Base-by-base conservation (phyloP, 805 yeast genomes). In the Pichia rugopelliculosa region DNA sequence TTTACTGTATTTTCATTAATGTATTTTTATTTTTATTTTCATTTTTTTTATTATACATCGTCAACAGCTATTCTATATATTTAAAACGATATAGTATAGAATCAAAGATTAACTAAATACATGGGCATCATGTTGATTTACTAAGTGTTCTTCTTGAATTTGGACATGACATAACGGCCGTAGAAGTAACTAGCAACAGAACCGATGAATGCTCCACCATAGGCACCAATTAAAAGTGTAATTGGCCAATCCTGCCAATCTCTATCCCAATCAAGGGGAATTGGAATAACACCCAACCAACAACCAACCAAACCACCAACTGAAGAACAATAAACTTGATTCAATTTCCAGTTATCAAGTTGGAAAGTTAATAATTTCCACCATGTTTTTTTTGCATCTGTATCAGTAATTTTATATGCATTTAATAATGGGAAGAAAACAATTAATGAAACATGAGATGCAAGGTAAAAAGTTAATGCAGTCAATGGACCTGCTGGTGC, bases 201-300 rank as follows among this genome's bases (percentile, higher is more conserved):
- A 24, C 95, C 96, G 3, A 76, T 55, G 25, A 79, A 70, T 3
- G 82, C 76, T n/a, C 96, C 97, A 0, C 71, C 27, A 57, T 87
- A 87, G 0, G 81, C 80, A 2, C 98, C 97, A 9, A 77, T 72
- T 13, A 91, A 70, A 39, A 91, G 73, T 0, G 98, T 91, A 46
- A 88, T 77, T 7, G 99, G 99, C 95, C 96, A 91, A 45, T 73
- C 75, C 65, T 91, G 99, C 99, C 99, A 91, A 23, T 84, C 87
- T 57, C 98, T 75, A 62, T 91, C 99, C 99, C 99, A 91, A 65
- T 91, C 99, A 50, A 93, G 72, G 0, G 98, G 97, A 49, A 93
- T 89, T 1, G 96, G 98, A 34, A 87, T 65, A 3, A 91, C 96
- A 15, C 98, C 97, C 1, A 88, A 55, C 98, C 98, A 91, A 7